Conservation (phyloP, 2,329 filamentous ascomycete species). For the Rhexocercosporidium sp. region DNA sequence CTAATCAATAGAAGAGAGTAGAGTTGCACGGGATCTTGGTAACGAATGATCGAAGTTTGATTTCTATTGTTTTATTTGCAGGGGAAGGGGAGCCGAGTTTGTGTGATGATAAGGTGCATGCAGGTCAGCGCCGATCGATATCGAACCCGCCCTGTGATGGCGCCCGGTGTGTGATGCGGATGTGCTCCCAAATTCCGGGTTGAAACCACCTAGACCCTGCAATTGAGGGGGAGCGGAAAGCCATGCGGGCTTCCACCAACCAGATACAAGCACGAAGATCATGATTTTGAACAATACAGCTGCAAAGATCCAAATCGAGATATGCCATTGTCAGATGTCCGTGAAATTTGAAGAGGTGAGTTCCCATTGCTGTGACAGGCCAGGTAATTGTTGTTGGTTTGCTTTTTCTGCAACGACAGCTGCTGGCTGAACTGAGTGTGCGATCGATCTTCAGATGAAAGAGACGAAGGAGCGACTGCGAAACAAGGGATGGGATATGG, state of each 20-base stretch:
- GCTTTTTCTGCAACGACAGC: not conserved
- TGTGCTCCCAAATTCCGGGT: constrained; percentile 5
- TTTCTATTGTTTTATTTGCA: too few species aligned
- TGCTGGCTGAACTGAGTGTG: not conserved
- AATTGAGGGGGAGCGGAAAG: not conserved
- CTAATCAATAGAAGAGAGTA: too few species aligned
- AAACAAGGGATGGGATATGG: not conserved
- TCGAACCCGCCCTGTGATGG: too few species aligned
- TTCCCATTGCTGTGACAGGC: not conserved
- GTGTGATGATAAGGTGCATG: too few species aligned
- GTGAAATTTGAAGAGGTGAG: not conserved
- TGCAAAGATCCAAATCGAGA: constrained; percentile 2
- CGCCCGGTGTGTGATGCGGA: not conserved
- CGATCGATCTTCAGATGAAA: not conserved
- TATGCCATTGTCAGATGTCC: not conserved
- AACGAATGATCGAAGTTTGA: too few species aligned
- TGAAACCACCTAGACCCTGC: not conserved
- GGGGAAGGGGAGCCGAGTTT: too few species aligned
- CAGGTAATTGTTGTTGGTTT: not conserved
- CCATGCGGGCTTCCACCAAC: not conserved
- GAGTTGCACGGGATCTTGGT: too few species aligned
- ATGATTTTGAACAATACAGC: not conserved
- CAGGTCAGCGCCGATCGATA: too few species aligned
- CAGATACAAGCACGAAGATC: not conserved
- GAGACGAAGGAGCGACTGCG: too few species aligned